These are phyloP conservation scores for Aspergillus proliferans DNA, from an alignment of 2,329 filamentous ascomycete species.

Conservation along the genomic window DNA sequence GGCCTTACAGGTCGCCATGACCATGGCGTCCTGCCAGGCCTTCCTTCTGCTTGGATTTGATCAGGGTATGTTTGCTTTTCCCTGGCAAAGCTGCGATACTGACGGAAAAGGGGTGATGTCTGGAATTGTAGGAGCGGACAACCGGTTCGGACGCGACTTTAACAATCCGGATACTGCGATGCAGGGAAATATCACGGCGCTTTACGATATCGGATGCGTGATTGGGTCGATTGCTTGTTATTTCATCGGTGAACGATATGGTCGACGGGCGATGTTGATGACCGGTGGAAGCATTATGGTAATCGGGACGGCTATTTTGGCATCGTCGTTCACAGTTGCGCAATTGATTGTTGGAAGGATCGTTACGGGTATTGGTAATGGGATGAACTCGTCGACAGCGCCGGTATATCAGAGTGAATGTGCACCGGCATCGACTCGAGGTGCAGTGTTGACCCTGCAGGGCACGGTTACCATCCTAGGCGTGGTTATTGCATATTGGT, in stretches of 20 bases:
- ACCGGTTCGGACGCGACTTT: slow-evolving; percentile 36
- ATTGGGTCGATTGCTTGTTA: slow-evolving; percentile 26
- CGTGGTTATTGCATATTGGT: slow-evolving; percentile 17
- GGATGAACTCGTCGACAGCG: slow-evolving; percentile 20
- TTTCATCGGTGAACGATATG: slow-evolving; percentile 39
- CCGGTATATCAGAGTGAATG: slow-evolving; percentile 28
- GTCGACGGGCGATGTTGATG: slow-evolving; percentile 39
- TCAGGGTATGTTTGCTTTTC: slow-evolving; percentile 30
- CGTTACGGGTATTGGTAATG: slow-evolving; percentile 37
- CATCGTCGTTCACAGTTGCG: slow-evolving; percentile 33
- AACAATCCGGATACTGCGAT: slow-evolving; percentile 32
- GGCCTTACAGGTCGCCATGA: slow-evolving; percentile 18
- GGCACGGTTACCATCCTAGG: slow-evolving; percentile 22
- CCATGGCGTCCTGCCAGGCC: slow-evolving; percentile 36
- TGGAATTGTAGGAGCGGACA: slow-evolving; percentile 41
- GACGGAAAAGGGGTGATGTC: slow-evolving; percentile 13
- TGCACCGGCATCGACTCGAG: slow-evolving; percentile 18
- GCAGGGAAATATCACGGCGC: slow-evolving; percentile 30
- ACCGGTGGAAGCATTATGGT: slow-evolving; percentile 33
- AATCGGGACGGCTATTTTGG: slow-evolving; percentile 26
- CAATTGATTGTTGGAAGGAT: slow-evolving; percentile 46
- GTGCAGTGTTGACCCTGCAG: slow-evolving; percentile 19
- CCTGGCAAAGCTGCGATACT: too few relatives aligned
- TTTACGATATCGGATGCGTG: slow-evolving; percentile 29
- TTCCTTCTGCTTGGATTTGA: slow-evolving; percentile 42